Evolutionary conservation across 352 stramenopile species (phyloP).

Genomic region (Thalassiosira mediterranea): DNA sequence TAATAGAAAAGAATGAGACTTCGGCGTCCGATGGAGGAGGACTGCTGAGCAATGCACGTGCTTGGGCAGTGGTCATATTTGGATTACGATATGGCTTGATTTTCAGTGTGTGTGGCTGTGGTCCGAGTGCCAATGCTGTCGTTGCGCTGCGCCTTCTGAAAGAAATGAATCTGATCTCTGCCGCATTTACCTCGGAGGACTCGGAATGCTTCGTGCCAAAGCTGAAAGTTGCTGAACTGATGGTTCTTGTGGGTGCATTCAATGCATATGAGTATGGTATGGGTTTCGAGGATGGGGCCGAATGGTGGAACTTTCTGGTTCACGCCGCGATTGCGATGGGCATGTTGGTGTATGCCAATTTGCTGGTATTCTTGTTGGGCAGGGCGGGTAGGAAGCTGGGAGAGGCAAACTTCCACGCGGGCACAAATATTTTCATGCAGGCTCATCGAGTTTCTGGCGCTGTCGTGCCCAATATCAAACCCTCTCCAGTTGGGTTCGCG

Average conservation of each 20-base stretch:
- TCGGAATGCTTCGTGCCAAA: constrained; percentile 46
- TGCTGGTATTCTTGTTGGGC: constrained; percentile 15
- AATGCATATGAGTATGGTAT: constrained; percentile 8
- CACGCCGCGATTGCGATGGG: constrained; percentile 10
- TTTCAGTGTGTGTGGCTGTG: constrained; percentile 19
- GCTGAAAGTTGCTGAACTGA: constrained; percentile 7
- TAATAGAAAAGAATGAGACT: constrained; percentile 31
- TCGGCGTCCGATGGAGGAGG: no score
- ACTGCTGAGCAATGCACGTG: constrained; percentile 14
- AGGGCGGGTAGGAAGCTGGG: constrained; percentile 22
- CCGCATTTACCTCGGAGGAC: constrained; percentile 11
- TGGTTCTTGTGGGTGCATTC: constrained; percentile 5
- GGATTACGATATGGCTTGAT: constrained; percentile 53
- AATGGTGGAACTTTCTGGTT: constrained; percentile 11
- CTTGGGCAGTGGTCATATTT: constrained; percentile 40
- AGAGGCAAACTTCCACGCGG: constrained; percentile 19
- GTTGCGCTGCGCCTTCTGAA: constrained; percentile 25
- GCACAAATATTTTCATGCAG: constrained; percentile 11
- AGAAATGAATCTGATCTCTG: neutral
- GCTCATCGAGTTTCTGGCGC: neutral
- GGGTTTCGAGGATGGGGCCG: neutral
- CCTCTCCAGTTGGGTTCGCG: constrained; percentile 29
- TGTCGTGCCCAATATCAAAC: constrained; percentile 8
- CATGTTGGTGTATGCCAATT: constrained; percentile 27
- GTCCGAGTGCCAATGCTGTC: constrained; percentile 23